Base-by-base conservation (phyloP, 345 rosid species). In the Dovyalis caffra region DNA sequence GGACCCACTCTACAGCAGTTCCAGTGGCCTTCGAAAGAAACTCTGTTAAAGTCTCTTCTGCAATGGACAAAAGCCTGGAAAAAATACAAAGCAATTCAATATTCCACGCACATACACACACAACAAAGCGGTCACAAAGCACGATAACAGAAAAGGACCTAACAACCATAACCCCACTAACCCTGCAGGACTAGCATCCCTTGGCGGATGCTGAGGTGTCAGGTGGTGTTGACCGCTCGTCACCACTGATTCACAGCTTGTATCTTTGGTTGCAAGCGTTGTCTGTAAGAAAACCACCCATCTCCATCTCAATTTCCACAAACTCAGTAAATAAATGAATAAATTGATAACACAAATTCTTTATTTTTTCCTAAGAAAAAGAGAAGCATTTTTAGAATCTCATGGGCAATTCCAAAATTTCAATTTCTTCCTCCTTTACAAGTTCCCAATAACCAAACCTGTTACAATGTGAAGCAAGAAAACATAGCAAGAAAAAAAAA, bases 121-220 rank as follows among this genome's bases (percentile, higher is more conserved):
- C 67, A 77, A 65, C 64, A 76, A 81, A 71, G 71, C 34, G 66
- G 76, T 69, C 74, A 84, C 65, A 71, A 70, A 72, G 66, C 68
- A 79, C 75, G 49, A 71, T 34, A 83, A 79, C n/a, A 68, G 85
- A 83, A 88, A 81, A 81, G 58, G 83, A 90, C 80, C 70, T 68
- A 80, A 78, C 80, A 85, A 76, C 86, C 69, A 83, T 57, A 78
- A 71, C 76, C 74, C 80, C 86, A 87, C 89, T 79, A 81, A 96
- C 99, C 99, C 99, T 90, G 99, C 99, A 96, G 97, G 97, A 90
- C 99, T 93, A 83, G 98, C 98, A 91, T 96, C 99, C 87, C 98
- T 93, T 33, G 94, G 98, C 68, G 97, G 95, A 88, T 93, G 91
- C 87, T 92, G 99, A 77, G 97, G 86, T 80, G 97, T 85, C 90